Base-by-base conservation (phyloP, 805 yeast genomes). In the Candida suzukii region DNA sequence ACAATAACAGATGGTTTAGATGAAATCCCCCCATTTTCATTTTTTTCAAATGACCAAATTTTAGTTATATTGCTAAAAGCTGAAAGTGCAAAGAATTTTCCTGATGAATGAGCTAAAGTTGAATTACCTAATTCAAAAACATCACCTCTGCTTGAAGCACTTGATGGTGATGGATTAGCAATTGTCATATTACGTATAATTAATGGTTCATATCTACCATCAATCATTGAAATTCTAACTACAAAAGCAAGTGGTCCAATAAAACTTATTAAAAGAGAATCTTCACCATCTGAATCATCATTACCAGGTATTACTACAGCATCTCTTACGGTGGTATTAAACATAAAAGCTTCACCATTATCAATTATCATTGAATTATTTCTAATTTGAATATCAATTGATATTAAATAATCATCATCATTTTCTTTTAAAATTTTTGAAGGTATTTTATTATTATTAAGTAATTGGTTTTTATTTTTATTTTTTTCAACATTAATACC, bases 301-400 rank as follows among this genome's bases (percentile, higher is more conserved):
- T 47, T 49, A 1, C 57, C 53, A 9, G 51, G 53, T 1, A 60
- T 40, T 5, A 57, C 49, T 12, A 52, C 46, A 2, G 61, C 53
- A 21, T 51, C 44, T 41, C 54, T 17, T 13, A 60, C 54, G 0
- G 46, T 33, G 1, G 50, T 44, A 33, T 52, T 53, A 11, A 59
- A 47, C 11, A 46, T 32, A 17, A 47, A 40, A 13, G 37, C 40
- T 14, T 48, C 51, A 13, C 45, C 42, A 21, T 50, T 45, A 35
- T 50, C 46, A 3, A 58, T 49, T 6, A 51, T 43, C 18, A 58
- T 47, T 6, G 63, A 57, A 4, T 55, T 56, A 19, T 44, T 38
- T 11, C 47, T 41, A 16, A 58, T 41, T 17, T 42, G 44, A 3
- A 58, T n/a, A 33, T 50, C 50, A 18, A 54, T 51, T n/a, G 29